These are phyloP conservation scores for Aureobasidium sp. DNA, from an alignment of 2,329 filamentous ascomycete genomes.

Conservation along the genomic window DNA sequence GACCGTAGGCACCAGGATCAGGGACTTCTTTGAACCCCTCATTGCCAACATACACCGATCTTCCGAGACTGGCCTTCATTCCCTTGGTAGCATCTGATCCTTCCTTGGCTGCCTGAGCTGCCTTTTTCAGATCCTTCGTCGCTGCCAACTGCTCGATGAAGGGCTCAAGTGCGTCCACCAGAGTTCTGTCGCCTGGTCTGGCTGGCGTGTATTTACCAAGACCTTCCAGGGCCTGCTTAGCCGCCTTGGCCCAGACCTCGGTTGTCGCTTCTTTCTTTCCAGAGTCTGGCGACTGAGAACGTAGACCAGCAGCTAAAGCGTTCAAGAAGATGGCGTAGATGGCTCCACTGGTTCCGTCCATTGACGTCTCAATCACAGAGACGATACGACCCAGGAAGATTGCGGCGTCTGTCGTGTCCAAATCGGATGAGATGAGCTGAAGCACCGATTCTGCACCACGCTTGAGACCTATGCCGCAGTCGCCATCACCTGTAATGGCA, in stretches of 20 bases:
- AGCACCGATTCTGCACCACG: slow-evolving; percentile 67
- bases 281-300: slow-evolving; percentile 43
- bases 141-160: slow-evolving; percentile 68
- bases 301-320: slow-evolving; percentile 64
- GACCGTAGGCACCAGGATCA: slow-evolving; percentile 69
- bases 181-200: slow-evolving; percentile 77
- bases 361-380: slow-evolving; percentile 58
- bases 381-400: slow-evolving; percentile 55
- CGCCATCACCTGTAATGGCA: slow-evolving; percentile 54
- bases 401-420: slow-evolving; percentile 50
- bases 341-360: slow-evolving; percentile 72
- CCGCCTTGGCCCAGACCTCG: slow-evolving; percentile 57
- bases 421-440: slow-evolving; percentile 32
- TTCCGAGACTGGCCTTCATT: slow-evolving; percentile 83
- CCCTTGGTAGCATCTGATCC: slow-evolving; percentile 81
- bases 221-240: slow-evolving; percentile 63
- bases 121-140: slow-evolving; percentile 61
- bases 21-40: slow-evolving; percentile 65
- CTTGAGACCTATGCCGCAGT: slow-evolving; percentile 81
- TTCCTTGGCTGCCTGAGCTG: slow-evolving; percentile 65
- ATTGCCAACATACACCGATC: slow-evolving; percentile 75
- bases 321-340: slow-evolving; percentile 87
- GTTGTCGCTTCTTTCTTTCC: slow-evolving; percentile 30
- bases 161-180: slow-evolving; percentile 83
- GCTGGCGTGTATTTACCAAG: slow-evolving; percentile 84